These are phyloP conservation scores for Melampsora americana DNA, from an alignment of 1,284 basidiomycete genomes.

Conservation along the genomic window DNA sequence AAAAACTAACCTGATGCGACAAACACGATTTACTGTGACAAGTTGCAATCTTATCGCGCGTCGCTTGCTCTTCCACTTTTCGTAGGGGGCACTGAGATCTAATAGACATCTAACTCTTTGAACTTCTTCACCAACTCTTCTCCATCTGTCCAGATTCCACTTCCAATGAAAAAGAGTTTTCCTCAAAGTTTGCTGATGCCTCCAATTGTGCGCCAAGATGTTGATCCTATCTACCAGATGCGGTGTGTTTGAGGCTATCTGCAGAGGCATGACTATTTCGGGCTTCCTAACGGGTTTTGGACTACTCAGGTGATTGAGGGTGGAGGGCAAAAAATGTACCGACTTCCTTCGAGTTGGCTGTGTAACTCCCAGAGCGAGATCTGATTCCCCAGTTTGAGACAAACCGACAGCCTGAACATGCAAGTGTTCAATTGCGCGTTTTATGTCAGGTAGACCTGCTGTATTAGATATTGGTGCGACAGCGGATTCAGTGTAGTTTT, in stretches of 20 bases:
- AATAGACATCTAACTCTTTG: slow-evolving; percentile 12
- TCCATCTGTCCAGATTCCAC: slow-evolving; percentile 24
- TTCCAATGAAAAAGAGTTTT: slow-evolving; percentile 17
- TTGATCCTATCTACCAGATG: slow-evolving; percentile 15
- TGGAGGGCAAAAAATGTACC: slow-evolving; percentile 33
- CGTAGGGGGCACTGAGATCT: slow-evolving; percentile 21
- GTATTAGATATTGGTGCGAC: not conserved
- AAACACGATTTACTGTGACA: not conserved
- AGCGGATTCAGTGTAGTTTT: not conserved
- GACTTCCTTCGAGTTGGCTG: slow-evolving; percentile 5
- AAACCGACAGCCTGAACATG: not conserved
- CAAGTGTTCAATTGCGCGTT: not conserved
- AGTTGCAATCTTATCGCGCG: not conserved
- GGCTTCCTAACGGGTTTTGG: not conserved
- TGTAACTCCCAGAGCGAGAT: not conserved
- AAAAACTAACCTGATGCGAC: slow-evolving; percentile 15
- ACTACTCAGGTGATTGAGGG: not conserved
- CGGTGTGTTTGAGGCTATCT: not conserved
- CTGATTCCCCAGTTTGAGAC: not conserved
- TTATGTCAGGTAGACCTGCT: not conserved
- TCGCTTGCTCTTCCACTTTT: slow-evolving; percentile 26
- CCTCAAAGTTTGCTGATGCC: slow-evolving; percentile 1
- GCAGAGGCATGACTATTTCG: not conserved
- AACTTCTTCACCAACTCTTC: slow-evolving; percentile 6
- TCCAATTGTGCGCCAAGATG: slow-evolving; percentile 22